Base-by-base conservation (phyloP, 345 rosid genomes). In the Camelina sativa region DNA sequence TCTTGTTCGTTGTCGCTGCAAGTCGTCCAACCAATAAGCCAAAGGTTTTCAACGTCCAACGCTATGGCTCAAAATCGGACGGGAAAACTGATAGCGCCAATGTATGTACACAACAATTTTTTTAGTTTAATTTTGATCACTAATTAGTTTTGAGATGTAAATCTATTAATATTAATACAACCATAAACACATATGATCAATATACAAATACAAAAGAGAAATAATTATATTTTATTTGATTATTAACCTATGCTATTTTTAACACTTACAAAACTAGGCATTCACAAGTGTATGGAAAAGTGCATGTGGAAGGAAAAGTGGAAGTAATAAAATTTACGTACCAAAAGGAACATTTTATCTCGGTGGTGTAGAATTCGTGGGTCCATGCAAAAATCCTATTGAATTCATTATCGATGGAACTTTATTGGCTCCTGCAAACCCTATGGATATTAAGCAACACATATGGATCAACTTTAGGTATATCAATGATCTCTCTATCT, bases 361-460 rank as follows among this genome's bases (percentile, higher is more conserved):
- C 2, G 62, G 73, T 41, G 79, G 62, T 30, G 48, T 59, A 50
- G 47, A 40, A 15, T 67, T 75, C 8, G 28, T 51, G 10, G 79
- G 79, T 4, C 79, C 79, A 51, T 75, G 79, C 69, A 7, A 32
- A 68, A 67, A 61, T 32, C 56, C 28, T 1, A 75, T 75, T 40
- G 73, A 75, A 2, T 60, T 75, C 7, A 38, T 60, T 3, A 67
- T 76, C 37, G 74, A 76, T 52, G 79, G 79, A 19, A 76, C 69
- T 4, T 61, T 76, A 62, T 43, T 76, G 22, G 74, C 79, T 51
- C 74, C 74, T 30, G 3, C 62, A 20, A 76, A 76, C 8, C 69
- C 74, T n/a, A 23, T 4, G 0, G 63, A 67, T 6, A 68, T 75
- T n/a, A 68, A 76, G 11, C 12, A 67, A 0, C 64, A 68, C 8